Conservation (phyloP, 2,329 filamentous ascomycete species). For the Dactylellina sp. region DNA sequence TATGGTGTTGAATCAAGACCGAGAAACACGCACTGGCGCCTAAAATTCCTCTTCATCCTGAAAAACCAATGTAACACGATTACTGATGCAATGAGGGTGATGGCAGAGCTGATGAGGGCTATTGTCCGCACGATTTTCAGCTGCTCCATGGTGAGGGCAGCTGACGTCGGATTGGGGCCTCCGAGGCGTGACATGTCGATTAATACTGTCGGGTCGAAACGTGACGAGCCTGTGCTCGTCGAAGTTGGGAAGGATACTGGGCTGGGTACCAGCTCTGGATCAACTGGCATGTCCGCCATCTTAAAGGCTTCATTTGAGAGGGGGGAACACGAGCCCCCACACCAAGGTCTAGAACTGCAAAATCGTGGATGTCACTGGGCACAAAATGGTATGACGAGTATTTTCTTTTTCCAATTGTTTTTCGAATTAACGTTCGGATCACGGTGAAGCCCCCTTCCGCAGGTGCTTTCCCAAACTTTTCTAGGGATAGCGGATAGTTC, state of each 20-base stretch:
- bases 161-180: conserved; percentile 40
- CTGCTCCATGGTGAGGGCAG: conserved; percentile 39
- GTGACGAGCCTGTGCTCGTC: conserved; percentile 29
- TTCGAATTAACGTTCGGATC: conserved; percentile 47
- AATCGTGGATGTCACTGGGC: conserved; percentile 35
- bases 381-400: neutral
- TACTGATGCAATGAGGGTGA: conserved; percentile 44
- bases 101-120: conserved; percentile 42
- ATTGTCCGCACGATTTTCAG: conserved; percentile 47
- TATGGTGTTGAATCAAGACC: too few relatives aligned
- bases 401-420: conserved; percentile 26
- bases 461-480: conserved; percentile 28
- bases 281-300: conserved; percentile 56
- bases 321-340: conserved; percentile 53
- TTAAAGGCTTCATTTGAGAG: conserved; percentile 56
- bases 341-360: conserved; percentile 45
- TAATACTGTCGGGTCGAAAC: conserved; percentile 26
- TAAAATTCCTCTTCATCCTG: conserved; percentile 78
- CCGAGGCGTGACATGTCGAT: conserved; percentile 49
- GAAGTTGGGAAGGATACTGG: conserved; percentile 35
- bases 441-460: conserved; percentile 40
- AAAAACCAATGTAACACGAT: conserved; percentile 74
- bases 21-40: conserved; percentile 75
- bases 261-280: conserved; percentile 47
- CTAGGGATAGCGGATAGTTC: conserved; percentile 48